Base-by-base conservation (phyloP, 2,329 filamentous ascomycete species). In the Ophiocordyceps australis region DNA sequence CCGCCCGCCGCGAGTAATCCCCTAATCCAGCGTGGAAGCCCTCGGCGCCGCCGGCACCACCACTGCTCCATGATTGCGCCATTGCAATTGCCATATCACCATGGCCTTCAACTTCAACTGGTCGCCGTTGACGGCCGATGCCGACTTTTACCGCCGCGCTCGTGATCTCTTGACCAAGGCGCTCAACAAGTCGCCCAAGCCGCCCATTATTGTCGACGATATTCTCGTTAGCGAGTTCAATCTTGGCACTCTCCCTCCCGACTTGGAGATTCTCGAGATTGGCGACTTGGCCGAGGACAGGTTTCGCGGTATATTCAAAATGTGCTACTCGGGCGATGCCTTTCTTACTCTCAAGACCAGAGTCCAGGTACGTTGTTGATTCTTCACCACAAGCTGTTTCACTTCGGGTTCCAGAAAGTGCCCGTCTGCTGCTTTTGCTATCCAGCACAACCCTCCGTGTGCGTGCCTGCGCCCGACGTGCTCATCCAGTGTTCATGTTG, bases 41-140 rank as follows among this genome's bases (percentile, higher is more conserved):
- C 26, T 14, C 20, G 22, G 22, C 19, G 28, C 33, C 36, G 28
- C 13, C 25, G 26, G 29, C 40, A 34, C 28, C 35, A 35, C 35
- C 33, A 26, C 33, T 31, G 34, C 27, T 36, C 35, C 37, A 54
- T 54, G 50, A 39, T 43, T 32, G 35, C 41, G 41, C 42, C 38
- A 38, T 38, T 28, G 38, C 41, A 37, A 44, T 37, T 35, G 57
- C 55, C 54, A 57, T 57, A 53, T 55, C 53, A 63, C 56, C 55
- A 98, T 98, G 89, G 89, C 89, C 40, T 98, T 98, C 78, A 95
- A 95, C 65, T 98, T 98, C 79, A 95, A 95, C 81, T 98, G 89
- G 89, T 93, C 83, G 68, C 89, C 89, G 47, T 67, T 98, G 38
- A 89, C 91, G 57, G 86, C 86, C 46, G 89, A 95, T 59, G 86